These are phyloP conservation scores for Acephala macrosclerotiorum DNA, from an alignment of 2,329 filamentous ascomycete species.

Conservation along the genomic window DNA sequence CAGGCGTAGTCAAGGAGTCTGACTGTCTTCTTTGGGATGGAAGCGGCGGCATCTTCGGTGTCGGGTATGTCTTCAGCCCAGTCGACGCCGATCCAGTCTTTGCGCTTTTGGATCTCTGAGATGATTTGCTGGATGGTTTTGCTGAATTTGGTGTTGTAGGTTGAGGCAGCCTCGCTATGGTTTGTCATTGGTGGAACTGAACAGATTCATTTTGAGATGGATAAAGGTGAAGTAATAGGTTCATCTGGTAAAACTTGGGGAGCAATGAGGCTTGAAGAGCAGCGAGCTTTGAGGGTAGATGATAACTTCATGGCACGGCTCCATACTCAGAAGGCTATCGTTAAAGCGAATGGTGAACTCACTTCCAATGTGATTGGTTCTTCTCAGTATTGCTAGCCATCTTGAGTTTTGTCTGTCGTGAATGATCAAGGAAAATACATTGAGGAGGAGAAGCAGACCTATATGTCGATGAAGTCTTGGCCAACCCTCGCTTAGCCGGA, in stretches of 20 bases:
- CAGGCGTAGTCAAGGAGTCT: conserved; percentile 79
- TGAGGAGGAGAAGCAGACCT: conserved; percentile 4
- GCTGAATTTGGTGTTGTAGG: conserved; percentile 64
- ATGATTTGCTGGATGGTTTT: conserved; percentile 62
- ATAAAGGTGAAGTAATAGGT: background rate
- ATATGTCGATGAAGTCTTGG: conserved; percentile 11
- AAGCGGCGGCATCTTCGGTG: conserved; percentile 28
- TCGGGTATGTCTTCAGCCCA: conserved; percentile 53
- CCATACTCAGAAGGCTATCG: background rate
- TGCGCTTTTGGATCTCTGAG: conserved; percentile 57
- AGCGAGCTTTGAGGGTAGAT: background rate
- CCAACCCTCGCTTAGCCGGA: conserved; percentile 33
- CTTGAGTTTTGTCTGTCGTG: conserved; percentile 5
- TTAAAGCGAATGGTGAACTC: conserved; percentile 32
- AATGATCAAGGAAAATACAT: background rate
- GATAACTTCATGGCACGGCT: background rate
- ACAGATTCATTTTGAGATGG: background rate
- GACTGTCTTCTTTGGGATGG: conserved; percentile 43
- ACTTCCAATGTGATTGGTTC: conserved; percentile 51
- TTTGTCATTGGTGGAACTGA: conserved; percentile 5
- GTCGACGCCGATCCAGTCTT: conserved; percentile 68
- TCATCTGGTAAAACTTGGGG: no score
- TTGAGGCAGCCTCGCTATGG: conserved; percentile 55
- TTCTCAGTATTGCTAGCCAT: conserved; percentile 45
- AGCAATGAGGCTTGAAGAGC: background rate